phyloP scores from a whole-genome alignment of 2,329 filamentous ascomycete species.

The Cladosporium velox region DNA sequence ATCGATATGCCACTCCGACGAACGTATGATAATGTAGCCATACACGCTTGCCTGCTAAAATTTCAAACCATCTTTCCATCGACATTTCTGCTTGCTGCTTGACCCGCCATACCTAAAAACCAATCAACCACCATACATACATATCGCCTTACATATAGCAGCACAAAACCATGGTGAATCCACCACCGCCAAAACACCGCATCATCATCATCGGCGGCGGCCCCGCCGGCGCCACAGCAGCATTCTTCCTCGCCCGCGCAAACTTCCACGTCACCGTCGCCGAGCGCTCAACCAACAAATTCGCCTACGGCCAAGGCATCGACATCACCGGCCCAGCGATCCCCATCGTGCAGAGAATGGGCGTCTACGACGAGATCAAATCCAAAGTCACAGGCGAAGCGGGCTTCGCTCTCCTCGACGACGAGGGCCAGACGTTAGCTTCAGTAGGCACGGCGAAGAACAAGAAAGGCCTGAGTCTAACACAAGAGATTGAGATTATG shows the following conservation, averaged over 20 bases:
- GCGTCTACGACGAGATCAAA: conserved; percentile 30
- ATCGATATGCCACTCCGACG: not conserved
- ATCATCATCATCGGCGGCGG: conserved; percentile 32
- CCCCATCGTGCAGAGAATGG: conserved; percentile 32
- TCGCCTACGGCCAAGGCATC: conserved; percentile 32
- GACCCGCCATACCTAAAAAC: not conserved
- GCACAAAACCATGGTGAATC: not conserved
- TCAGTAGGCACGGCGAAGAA: conserved; percentile 7
- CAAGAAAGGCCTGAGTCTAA: conserved; percentile 20
- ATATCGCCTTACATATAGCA: too few relatives aligned
- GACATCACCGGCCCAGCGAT: conserved; percentile 33
- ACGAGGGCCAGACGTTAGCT: conserved; percentile 28
- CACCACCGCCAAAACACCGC: not conserved
- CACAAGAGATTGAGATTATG: conserved; percentile 40
- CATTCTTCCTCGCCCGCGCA: conserved; percentile 31
- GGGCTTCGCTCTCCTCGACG: conserved; percentile 33
- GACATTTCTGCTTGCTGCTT: not conserved
- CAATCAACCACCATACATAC: not conserved
- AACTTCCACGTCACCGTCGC: conserved; percentile 29
- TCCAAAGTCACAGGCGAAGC: conserved; percentile 31
- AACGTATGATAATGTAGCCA: not conserved
- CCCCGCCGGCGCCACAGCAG: conserved; percentile 30
- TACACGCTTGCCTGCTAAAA: too few relatives aligned
- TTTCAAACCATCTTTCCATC: not conserved
- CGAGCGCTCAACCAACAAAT: conserved; percentile 25